phyloP scores from a whole-genome alignment of 768 basidiomycete genomes.

The Naganishia friedmannii region DNA sequence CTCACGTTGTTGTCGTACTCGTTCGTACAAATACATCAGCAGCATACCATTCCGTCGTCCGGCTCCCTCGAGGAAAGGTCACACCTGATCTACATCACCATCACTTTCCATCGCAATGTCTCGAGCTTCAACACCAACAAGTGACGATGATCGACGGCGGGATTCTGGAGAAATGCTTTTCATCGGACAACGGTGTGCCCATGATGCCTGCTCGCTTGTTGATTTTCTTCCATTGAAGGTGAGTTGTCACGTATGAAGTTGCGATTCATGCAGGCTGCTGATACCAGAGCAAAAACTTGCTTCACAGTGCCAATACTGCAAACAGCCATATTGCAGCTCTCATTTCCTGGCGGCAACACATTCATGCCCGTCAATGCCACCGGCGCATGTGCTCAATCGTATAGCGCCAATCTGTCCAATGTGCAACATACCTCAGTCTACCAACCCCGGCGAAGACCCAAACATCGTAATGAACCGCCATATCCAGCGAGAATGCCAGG shows the following conservation, averaged over 20 bases:
- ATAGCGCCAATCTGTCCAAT: constrained; percentile 49
- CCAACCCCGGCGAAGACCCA: constrained; percentile 28
- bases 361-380: constrained; percentile 43
- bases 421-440: constrained; percentile 38
- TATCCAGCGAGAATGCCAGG: constrained; percentile 30
- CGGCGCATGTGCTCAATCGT: constrained; percentile 44
- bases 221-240: constrained; percentile 51
- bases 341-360: constrained; percentile 50
- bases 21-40: neutral
- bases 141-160: constrained; percentile 21
- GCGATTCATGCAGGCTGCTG: neutral
- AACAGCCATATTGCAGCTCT: constrained; percentile 47
- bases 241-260: constrained; percentile 27
- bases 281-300: neutral
- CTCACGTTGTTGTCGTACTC: neutral
- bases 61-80: neutral
- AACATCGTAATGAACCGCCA: constrained; percentile 31
- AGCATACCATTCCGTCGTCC: neutral
- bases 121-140: constrained; percentile 16
- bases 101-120: neutral
- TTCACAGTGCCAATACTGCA: constrained; percentile 49
- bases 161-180: constrained; percentile 46
- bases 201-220: constrained; percentile 48
- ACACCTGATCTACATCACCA: neutral
- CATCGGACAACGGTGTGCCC: constrained; percentile 48